A percentile compares a stretch with the other conserved stretches of the same genome.
Conservation (phyloP, 2,329 filamentous ascomycete genomes). For the Fusarium nurragi region DNA sequence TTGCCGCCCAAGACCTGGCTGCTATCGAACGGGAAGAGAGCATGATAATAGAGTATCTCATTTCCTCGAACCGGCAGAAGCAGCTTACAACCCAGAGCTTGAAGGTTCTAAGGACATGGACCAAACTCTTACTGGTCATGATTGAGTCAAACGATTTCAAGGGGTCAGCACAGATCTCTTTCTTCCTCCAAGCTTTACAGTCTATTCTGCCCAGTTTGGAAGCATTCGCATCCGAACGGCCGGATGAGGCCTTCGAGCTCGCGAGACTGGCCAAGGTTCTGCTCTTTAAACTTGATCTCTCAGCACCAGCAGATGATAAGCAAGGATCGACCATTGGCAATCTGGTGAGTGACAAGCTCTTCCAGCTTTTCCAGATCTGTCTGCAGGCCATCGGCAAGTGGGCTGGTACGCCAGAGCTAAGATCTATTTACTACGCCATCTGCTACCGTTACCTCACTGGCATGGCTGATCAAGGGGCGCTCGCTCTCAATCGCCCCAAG, state of each 20-base stretch:
- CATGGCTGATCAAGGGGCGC: constrained; percentile 65
- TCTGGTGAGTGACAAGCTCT: constrained; percentile 86
- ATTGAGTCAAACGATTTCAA: constrained; percentile 84
- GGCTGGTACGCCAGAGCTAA: constrained; percentile 74
- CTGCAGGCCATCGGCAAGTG: constrained; percentile 81
- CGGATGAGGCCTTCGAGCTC: constrained; percentile 77
- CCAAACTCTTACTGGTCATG: constrained; percentile 83
- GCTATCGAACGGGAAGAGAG: constrained; percentile 67
- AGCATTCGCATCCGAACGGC: constrained; percentile 73
- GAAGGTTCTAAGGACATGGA: constrained; percentile 82
- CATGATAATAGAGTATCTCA: constrained; percentile 68
- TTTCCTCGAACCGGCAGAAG: constrained; percentile 70
- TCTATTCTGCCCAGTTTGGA: constrained; percentile 90
- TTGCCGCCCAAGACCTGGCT: constrained; percentile 59
- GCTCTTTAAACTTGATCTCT: constrained; percentile 75
- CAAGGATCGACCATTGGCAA: constrained; percentile 66
- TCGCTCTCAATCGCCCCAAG: constrained; percentile 61
- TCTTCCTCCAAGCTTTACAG: constrained; percentile 87
- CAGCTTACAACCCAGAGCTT: constrained; percentile 67
- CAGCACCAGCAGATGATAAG: constrained; percentile 51
- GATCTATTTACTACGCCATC: constrained; percentile 90
- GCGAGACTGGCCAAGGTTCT: constrained; percentile 79
- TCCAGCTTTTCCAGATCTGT: constrained; percentile 89
- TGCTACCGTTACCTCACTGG: constrained; percentile 85
- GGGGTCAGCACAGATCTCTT: constrained; percentile 74